phyloP scores from a whole-genome alignment of 2,329 filamentous ascomycete genomes.

The Cordyceps javanica region DNA sequence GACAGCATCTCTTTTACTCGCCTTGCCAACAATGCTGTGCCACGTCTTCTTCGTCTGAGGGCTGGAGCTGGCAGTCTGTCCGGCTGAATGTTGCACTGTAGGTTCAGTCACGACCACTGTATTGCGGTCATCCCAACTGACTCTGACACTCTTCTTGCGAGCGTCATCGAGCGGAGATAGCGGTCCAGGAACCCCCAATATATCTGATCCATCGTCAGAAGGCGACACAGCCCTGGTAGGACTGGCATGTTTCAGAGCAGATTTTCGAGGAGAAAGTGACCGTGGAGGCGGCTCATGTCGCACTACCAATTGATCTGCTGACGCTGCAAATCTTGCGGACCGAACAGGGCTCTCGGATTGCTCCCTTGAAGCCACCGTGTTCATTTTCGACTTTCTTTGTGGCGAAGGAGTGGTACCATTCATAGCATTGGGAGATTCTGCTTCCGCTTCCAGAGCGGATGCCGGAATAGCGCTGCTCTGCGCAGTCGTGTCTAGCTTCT shows the following conservation, averaged over 20 bases:
- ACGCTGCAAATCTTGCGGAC: conserved; percentile 59
- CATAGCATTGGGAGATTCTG: neutral
- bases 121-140: conserved; percentile 72
- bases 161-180: conserved; percentile 30
- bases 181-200: conserved; percentile 26
- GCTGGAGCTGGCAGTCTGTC: conserved; percentile 32
- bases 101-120: conserved; percentile 48
- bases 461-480: neutral
- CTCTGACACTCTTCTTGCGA: conserved; percentile 61
- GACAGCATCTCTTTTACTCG: conserved; percentile 43
- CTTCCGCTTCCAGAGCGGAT: neutral
- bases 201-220: conserved; percentile 42
- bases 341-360: conserved; percentile 58
- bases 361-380: conserved; percentile 24
- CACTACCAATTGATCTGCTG: conserved; percentile 48
- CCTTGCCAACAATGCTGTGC: conserved; percentile 43
- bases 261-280: conserved; percentile 71
- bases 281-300: conserved; percentile 64
- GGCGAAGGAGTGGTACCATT: conserved; percentile 11
- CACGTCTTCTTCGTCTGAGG: conserved; percentile 40
- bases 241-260: conserved; percentile 61
- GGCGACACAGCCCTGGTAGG: conserved; percentile 48
- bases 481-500: neutral
- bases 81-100: conserved; percentile 29
- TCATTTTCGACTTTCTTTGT: conserved; percentile 17